A percentile compares a stretch with the other conserved stretches of the same genome.
Conservation (phyloP, 2,329 filamentous ascomycete species). For the Monosporascus sp. region DNA sequence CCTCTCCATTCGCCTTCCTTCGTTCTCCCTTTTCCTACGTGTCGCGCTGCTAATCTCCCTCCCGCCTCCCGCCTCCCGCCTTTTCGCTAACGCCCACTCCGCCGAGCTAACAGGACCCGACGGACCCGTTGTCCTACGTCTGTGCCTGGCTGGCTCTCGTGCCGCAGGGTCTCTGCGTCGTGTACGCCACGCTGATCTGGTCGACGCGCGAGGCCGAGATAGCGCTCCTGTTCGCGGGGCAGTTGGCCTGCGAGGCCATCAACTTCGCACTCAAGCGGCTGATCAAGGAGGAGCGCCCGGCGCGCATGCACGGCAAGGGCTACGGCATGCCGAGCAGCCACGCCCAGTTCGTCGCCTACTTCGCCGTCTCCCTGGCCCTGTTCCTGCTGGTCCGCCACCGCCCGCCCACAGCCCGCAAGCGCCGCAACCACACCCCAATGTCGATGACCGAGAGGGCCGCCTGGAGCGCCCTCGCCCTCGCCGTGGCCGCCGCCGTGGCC, state of each 20-base stretch:
- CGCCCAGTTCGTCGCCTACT: conserved; percentile 91
- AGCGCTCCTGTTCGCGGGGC: conserved; percentile 81
- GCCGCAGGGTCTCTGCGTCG: conserved; percentile 83
- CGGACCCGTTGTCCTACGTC: conserved; percentile 76
- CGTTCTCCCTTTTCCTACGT: no score
- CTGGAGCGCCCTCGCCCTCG: conserved; percentile 49
- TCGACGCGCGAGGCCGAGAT: conserved; percentile 88
- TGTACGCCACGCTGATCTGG: conserved; percentile 87
- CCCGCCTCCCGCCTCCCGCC: background rate
- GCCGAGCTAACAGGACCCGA: conserved; percentile 62
- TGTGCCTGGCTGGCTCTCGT: conserved; percentile 93
- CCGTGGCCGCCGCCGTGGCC: conserved; percentile 64
- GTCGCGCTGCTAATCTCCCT: background rate
- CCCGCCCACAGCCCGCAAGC: conserved; percentile 39
- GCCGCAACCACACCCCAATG: conserved; percentile 48
- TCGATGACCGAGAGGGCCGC: conserved; percentile 55
- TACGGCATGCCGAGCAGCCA: conserved; percentile 97
- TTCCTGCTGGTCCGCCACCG: conserved; percentile 80
- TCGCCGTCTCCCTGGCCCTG: conserved; percentile 75
- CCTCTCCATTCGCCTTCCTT: no score
- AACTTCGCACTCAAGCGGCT: conserved; percentile 87
- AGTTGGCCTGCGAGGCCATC: conserved; percentile 83
- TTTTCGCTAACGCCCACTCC: background rate
- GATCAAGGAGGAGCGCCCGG: conserved; percentile 87
- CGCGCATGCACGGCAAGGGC: conserved; percentile 80